Evolutionary conservation across 371 early-diverging fungal species (phyloP).

Genomic region (Homolaphlyctis polyrhiza): DNA sequence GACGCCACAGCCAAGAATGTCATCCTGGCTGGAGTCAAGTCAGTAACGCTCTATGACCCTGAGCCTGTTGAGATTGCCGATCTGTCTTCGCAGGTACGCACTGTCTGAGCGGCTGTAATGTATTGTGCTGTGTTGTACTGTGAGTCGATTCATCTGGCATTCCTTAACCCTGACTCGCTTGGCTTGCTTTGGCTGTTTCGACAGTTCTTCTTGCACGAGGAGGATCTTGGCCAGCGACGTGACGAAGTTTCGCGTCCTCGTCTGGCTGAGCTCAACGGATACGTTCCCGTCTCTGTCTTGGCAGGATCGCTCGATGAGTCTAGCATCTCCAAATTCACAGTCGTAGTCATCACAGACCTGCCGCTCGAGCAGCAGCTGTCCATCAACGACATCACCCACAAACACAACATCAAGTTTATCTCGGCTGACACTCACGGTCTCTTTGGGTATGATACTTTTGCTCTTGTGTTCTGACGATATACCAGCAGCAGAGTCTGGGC

Average conservation of each 20-base stretch:
- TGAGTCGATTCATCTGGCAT: no score
- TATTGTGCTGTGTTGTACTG: no score
- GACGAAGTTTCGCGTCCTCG: conserved; percentile 74
- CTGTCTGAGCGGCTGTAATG: no score
- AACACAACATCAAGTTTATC: conserved; percentile 85
- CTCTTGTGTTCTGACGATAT: neutral
- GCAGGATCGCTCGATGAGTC: conserved; percentile 72
- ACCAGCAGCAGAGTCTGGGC: no score
- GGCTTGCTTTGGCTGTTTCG: neutral
- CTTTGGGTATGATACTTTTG: conserved; percentile 66
- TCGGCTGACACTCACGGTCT: conserved; percentile 91
- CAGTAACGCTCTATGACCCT: conserved; percentile 92
- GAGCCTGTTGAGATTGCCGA: conserved; percentile 71
- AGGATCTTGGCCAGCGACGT: conserved; percentile 91
- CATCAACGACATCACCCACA: conserved; percentile 84
- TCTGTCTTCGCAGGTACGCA: conserved; percentile 87
- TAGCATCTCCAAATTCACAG: conserved; percentile 69
- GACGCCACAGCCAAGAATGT: conserved; percentile 90
- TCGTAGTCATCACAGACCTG: conserved; percentile 83
- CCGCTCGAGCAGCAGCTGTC: conserved; percentile 75
- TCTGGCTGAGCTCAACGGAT: conserved; percentile 95
- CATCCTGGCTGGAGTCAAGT: conserved; percentile 97
- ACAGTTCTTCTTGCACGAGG: conserved; percentile 90
- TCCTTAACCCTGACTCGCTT: no score
- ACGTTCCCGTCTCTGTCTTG: conserved; percentile 89